Evolutionary conservation across 768 basidiomycete genomes (phyloP).

Genomic region (Pleurotus cornucopiae): DNA sequence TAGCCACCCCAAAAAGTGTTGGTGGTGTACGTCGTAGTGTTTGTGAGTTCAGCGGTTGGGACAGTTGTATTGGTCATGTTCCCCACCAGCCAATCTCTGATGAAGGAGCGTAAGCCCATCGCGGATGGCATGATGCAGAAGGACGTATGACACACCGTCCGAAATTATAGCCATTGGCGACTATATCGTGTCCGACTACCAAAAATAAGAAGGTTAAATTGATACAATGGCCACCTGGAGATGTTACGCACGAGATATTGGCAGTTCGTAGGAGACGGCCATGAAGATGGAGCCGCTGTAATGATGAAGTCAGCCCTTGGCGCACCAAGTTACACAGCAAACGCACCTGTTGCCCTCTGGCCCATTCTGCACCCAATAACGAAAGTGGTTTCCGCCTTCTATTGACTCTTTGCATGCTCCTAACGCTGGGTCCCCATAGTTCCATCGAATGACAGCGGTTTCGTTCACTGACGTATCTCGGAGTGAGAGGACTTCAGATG

Average conservation of each 20-base stretch:
- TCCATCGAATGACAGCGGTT: slow-evolving; percentile 78
- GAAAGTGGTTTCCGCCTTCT: slow-evolving; percentile 81
- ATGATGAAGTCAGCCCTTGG: background rate
- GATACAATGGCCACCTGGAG: background rate
- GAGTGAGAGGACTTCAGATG: slow-evolving; percentile 3
- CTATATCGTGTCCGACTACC: slow-evolving; percentile 64
- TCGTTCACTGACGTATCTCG: slow-evolving; percentile 56
- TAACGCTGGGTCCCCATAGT: slow-evolving; percentile 76
- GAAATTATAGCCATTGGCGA: slow-evolving; percentile 48
- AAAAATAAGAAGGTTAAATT: background rate
- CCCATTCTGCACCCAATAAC: slow-evolving; percentile 86
- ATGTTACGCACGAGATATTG: slow-evolving; percentile 44
- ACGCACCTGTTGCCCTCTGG: slow-evolving; percentile 50
- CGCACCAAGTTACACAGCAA: background rate
- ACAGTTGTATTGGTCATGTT: slow-evolving; percentile 64
- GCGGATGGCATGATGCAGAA: no score
- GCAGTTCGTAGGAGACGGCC: slow-evolving; percentile 70
- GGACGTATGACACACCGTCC: slow-evolving; percentile 4
- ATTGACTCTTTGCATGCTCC: slow-evolving; percentile 86
- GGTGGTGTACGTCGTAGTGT: slow-evolving; percentile 57
- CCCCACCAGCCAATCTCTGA: slow-evolving; percentile 79
- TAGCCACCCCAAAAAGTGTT: slow-evolving; percentile 61
- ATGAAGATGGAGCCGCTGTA: slow-evolving; percentile 69
- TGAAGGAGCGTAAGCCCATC: background rate
- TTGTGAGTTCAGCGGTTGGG: slow-evolving; percentile 47